Conservation (phyloP, 805 yeast genomes). For the Saccharomyces cerevisiae region DNA sequence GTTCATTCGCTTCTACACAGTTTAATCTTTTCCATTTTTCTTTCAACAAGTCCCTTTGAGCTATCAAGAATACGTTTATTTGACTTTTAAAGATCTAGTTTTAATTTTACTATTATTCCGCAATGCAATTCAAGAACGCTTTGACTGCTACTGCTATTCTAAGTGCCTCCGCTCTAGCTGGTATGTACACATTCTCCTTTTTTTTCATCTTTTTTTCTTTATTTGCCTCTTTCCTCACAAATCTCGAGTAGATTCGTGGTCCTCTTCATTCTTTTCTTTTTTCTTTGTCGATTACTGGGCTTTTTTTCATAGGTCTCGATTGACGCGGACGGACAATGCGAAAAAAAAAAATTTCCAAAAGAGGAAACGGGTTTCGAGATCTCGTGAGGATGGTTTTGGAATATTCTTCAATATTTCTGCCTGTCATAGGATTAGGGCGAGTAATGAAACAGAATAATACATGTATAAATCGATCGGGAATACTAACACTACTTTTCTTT, state of each 20-base stretch:
- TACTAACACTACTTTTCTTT: not conserved
- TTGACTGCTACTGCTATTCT: not conserved
- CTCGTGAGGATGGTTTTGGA: not conserved
- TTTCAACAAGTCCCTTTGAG: not conserved
- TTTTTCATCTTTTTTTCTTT: not conserved
- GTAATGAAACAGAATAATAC: not conserved
- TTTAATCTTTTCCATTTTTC: not conserved
- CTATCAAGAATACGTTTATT: not conserved
- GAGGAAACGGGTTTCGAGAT: not conserved
- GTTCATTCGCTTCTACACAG: not conserved
- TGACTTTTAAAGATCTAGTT: not conserved
- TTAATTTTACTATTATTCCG: not conserved
- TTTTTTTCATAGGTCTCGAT: not conserved
- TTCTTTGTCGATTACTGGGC: not conserved
- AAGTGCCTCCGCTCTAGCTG: constrained; percentile 33
- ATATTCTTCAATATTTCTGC: not conserved
- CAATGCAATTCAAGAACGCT: constrained; percentile 2
- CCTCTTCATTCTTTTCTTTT: no score
- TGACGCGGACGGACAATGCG: not conserved
- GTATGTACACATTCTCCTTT: constrained; percentile 18
- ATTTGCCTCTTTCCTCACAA: not conserved
- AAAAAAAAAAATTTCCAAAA: not conserved
- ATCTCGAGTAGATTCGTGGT: no score
- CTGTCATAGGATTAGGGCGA: not conserved
- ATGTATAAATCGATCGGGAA: not conserved